Evolutionary conservation across 306 rosid species (phyloP), one percentile per base, ranked within the genome.

Genomic region (Ormosia emarginata): DNA sequence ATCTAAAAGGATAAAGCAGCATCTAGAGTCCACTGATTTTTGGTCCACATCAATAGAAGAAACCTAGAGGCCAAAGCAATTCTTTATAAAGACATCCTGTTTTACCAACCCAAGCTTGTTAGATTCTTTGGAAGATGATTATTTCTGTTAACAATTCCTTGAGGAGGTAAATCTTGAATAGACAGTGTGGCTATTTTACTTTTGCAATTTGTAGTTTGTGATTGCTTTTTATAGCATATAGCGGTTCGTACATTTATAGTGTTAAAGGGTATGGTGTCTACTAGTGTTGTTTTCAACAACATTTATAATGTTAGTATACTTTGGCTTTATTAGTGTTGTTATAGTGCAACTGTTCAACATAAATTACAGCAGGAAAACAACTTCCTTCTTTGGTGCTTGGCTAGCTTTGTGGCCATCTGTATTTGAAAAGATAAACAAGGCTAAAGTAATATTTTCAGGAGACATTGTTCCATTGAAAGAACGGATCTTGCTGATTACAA

Each of bases 351-450:
- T 91, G 47, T 83, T 93, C 68, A 93, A 94, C 91, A 80, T 79
- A 55, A 72, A 68, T 81, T 87, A 89, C 80, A 87, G 97, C 87
- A 85, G 97, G 79, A 90, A 74, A 83, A 86, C 87, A 61, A 91
- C 95, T 0, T 88, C 94, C 24, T 80, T 93, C 90, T 90, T 88
- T 74, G 94, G 97, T 85, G 86, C 94, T 46, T 93, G 94, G 97
- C 29, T 93, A 84, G 92, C 94, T 77, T 79, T 93, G 89, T 93
- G 97, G 97, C 97, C 97, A 63, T 86, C 90, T 77, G 89, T 93
- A 18, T 93, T 91, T 82, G 97, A 93, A 73, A 91, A 89, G 81
- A 91, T 91, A 74, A 93, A 93, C 86, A 85, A 82, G 83, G 91
- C 97, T 49, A 91, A 83, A 81, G 94, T 93, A 40, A 77, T 87